Evolutionary conservation across 768 basidiomycete species (phyloP), one percentile per base, ranked within the genome.

Genomic region (Psilocybe subaeruginosa): DNA sequence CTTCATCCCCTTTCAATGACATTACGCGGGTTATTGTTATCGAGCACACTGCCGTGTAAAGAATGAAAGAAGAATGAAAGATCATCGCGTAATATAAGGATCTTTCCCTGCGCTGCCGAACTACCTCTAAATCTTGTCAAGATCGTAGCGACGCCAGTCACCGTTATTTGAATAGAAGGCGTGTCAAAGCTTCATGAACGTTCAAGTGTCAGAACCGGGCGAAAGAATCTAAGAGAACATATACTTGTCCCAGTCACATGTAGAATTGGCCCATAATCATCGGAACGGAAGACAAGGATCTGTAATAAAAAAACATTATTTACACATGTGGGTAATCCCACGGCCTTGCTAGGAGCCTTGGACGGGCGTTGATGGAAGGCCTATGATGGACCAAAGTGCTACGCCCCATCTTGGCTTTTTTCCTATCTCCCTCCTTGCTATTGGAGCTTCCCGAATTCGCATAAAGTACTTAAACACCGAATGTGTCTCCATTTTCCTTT

Each of bases 271-370:
- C 47, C 69, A 69, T 68, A 69, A 68, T 68, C 68, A 74, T 76
- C 73, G 77, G 75, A 74, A 68, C 73, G 72, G 72, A 69, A 68
- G 69, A 66, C 68, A 62, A 63, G 63, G 55, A 31, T 14, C 23
- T 43, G 46, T 39, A 67, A 64, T 48, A 56, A 41, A 52, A 58
- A 47, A 58, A 48, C 49, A 53, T 61, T 45, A 60, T 69, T 72
- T 63, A 68, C 68, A 70, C 74, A 75, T 76, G 74, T 76, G 74
- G 68, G 63, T 65, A 65, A 71, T 74, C 74, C 73, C 71, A 74
- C 73, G 69, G 67, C 67, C 70, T 56, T 59, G 61, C 63, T 71
- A 68, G 69, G 66, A 70, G 64, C 62, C 33, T 43, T 49, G 59
- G 69, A 75, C 70, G 72, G 71, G 43, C 66, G 64, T 66, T 66